phyloP scores from a whole-genome alignment of 2,329 filamentous ascomycete species.

The Colletotrichum musae region DNA sequence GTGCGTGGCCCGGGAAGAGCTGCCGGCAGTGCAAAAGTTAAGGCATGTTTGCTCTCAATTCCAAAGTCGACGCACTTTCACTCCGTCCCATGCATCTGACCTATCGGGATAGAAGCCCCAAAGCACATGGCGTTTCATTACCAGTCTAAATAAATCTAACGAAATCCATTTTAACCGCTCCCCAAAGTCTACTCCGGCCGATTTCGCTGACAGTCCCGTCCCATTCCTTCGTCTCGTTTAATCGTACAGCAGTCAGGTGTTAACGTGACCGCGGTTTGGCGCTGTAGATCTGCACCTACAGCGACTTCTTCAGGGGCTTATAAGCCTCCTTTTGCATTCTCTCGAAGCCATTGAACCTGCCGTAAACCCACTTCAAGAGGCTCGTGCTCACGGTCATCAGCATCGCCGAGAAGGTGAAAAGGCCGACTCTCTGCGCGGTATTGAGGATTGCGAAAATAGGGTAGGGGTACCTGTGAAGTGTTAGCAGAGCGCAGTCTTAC shows the following conservation, averaged over 20 bases:
- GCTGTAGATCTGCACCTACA: conserved; percentile 24
- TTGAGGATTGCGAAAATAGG: conserved; percentile 82
- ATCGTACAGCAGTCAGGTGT: not conserved
- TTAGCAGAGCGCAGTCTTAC: conserved; percentile 45
- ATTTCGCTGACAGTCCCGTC: conserved; percentile 13
- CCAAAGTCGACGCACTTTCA: not conserved
- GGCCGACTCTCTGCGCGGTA: conserved; percentile 73
- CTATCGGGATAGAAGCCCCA: conserved; percentile 7
- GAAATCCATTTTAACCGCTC: conserved; percentile 8
- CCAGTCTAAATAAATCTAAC: conserved; percentile 14
- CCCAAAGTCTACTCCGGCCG: conserved; percentile 13
- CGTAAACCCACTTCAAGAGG: conserved; percentile 79
- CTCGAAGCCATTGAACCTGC: conserved; percentile 73
- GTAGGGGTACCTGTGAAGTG: conserved; percentile 80
- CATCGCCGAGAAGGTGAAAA: conserved; percentile 79
- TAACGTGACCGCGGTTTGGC: too few relatives aligned
- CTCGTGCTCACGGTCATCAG: conserved; percentile 81
- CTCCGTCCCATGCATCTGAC: conserved; percentile 11
- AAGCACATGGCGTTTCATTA: conserved; percentile 24
- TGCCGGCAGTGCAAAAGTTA: conserved; percentile 14
- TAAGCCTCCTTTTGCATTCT: conserved; percentile 54
- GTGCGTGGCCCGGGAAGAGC: conserved; percentile 9
- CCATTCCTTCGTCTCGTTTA: not conserved
- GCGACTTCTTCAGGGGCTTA: conserved; percentile 48
- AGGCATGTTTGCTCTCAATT: conserved; percentile 12